Base-by-base conservation (phyloP, 345 rosid species). In the Eucalyptus regnans region DNA sequence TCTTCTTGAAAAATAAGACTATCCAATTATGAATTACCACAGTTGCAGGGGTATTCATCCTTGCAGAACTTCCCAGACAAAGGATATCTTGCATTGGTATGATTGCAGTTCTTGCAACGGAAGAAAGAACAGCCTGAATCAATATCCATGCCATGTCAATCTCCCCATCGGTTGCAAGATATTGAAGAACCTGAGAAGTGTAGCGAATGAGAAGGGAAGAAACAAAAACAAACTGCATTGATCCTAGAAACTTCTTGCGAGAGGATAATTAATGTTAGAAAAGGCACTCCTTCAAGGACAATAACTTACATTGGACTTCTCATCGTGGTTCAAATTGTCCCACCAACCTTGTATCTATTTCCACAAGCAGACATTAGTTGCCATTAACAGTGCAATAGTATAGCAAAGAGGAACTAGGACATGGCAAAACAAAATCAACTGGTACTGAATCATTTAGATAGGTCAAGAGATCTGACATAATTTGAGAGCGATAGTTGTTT, bases 41-140 rank as follows among this genome's bases (percentile, higher is more conserved):
- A 88, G 99, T 97, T 76, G 99, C 97, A 60, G 99, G 99, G 91
- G 90, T 93, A 89, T 97, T 97, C 98, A 96, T 96, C 91, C 99
- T 93, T 23, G 99, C 98, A 88, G 95, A 94, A 92, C 87, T 93
- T 89, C 95, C 99, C 25, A 97, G 93, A 90, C 96, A 93, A 86
- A 97, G 97, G 91, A 97, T 91, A 91, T 97, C 99, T 93, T 96
- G 99, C 98, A 96, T 91, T 16, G 99, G 97, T 91, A 97, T 91
- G 86, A 97, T 89, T 87, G 98, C 90, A 80, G 99, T 96, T 90
- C 90, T 93, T 86, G 99, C 97, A 20, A 95, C 92, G 31, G 99
- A 96, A 79, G 98, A 93, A 62, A 95, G 81, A 27, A 93, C 95
- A 90, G 94, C 94, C 91, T 89, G 93, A 88, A 97, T 94, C 71